phyloP scores from a whole-genome alignment of 495 filamentous ascomycete genomes.

The Recurvomyces mirabilis region DNA sequence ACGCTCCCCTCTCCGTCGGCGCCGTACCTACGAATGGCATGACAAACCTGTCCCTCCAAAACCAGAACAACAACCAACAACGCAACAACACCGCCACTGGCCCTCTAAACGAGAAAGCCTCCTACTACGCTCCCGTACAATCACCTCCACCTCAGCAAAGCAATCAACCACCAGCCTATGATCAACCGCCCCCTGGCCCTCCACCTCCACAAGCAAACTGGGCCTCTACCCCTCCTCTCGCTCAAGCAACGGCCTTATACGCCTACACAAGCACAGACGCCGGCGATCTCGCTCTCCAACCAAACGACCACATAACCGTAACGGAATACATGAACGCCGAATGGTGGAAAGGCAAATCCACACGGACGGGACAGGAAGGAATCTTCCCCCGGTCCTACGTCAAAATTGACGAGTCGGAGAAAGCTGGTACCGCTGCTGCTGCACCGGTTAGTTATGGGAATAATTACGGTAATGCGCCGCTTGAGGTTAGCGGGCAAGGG shows the following conservation, averaged over 20 bases:
- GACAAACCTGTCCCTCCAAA: conserved; percentile 26
- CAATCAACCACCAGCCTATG: conserved; percentile 34
- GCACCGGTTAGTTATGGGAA: conserved; percentile 20
- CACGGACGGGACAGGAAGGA: conserved; percentile 68
- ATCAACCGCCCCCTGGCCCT: conserved; percentile 12
- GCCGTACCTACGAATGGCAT: conserved; percentile 31
- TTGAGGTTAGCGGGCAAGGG: conserved; percentile 21
- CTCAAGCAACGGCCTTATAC: conserved; percentile 71
- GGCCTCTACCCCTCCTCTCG: conserved; percentile 39
- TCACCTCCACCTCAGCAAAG: too few species aligned
- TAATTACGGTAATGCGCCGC: conserved; percentile 39
- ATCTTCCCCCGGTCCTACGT: conserved; percentile 90
- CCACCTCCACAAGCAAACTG: conserved; percentile 18
- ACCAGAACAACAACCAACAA: conserved; percentile 35
- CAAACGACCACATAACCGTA: conserved; percentile 66
- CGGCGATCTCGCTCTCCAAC: conserved; percentile 65
- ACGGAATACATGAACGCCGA: conserved; percentile 88
- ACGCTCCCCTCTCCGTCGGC: conserved; percentile 44
- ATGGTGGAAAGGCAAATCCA: conserved; percentile 87
- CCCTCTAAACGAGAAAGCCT: conserved; percentile 35
- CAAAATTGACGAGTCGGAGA: conserved; percentile 38
- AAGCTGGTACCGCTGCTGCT: conserved; percentile 20
- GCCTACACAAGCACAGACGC: conserved; percentile 65
- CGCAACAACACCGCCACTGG: conserved; percentile 30
- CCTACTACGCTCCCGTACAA: conserved; percentile 38